phyloP scores from a whole-genome alignment of 768 basidiomycete species.

The Leccinum sublutescens region DNA sequence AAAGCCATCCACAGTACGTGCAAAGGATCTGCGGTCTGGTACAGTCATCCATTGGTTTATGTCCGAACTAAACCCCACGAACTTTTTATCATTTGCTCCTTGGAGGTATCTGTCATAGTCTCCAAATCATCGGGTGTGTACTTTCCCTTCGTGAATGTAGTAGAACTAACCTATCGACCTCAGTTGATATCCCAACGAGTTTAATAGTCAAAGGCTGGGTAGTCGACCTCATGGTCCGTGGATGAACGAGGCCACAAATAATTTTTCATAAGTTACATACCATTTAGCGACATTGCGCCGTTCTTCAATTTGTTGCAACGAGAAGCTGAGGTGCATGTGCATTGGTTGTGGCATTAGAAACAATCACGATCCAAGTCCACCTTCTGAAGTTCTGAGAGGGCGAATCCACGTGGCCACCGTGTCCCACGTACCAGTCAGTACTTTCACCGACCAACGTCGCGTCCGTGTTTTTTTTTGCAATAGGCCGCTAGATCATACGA shows the following conservation, averaged over 20 bases:
- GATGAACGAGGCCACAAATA: background rate
- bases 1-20: background rate
- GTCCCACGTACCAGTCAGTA: background rate
- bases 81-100: background rate
- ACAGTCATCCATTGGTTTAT: background rate
- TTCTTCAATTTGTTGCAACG: background rate
- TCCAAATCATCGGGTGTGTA: background rate
- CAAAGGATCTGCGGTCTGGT: background rate
- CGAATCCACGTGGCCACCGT: background rate
- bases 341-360: background rate
- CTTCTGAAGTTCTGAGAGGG: background rate
- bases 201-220: background rate
- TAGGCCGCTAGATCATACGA: constrained; percentile 39
- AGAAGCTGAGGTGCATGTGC: background rate
- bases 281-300: constrained; percentile 20
- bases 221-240: background rate
- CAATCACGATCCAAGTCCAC: background rate
- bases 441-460: constrained; percentile 9
- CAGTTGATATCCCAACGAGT: background rate
- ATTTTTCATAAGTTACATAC: background rate
- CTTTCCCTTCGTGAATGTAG: background rate
- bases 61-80: background rate
- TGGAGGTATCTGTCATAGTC: background rate
- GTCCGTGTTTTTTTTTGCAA: constrained; percentile 41
- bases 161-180: background rate